These are phyloP conservation scores for Cynanchum wilfordii DNA, from an alignment of 257 asterid genomes.

Conservation along the genomic window DNA sequence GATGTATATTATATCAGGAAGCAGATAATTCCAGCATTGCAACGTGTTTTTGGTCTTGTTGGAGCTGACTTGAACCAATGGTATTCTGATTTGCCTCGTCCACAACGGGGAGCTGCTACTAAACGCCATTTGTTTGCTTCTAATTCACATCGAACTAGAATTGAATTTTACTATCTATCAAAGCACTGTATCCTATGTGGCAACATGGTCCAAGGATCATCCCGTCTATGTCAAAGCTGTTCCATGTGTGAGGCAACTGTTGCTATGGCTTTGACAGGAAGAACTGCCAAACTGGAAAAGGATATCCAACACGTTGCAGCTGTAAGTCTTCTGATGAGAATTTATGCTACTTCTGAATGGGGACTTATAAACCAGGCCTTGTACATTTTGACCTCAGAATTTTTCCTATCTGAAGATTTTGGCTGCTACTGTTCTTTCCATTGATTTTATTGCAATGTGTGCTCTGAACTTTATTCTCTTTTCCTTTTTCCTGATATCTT, in stretches of 20 bases:
- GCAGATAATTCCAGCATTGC: constrained; percentile 88
- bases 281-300: constrained; percentile 73
- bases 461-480: background rate
- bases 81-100: constrained; percentile 87
- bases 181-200: constrained; percentile 79
- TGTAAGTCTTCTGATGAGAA: constrained; percentile 47
- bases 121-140: constrained; percentile 39
- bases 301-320: constrained; percentile 79
- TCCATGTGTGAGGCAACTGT: constrained; percentile 56
- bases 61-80: constrained; percentile 83
- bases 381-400: background rate
- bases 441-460: background rate
- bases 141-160: constrained; percentile 59
- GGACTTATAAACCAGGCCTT: background rate
- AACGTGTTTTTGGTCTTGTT: constrained; percentile 86
- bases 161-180: constrained; percentile 75
- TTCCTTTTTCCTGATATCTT: background rate
- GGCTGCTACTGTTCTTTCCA: background rate
- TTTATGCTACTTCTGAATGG: background rate
- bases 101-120: constrained; percentile 55
- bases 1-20: constrained; percentile 78
- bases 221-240: constrained; percentile 56
- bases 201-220: constrained; percentile 62
- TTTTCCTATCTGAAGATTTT: background rate
- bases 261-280: constrained; percentile 63